Conservation (phyloP, 352 stramenopile species). For the Pythium vanterpoolii region DNA sequence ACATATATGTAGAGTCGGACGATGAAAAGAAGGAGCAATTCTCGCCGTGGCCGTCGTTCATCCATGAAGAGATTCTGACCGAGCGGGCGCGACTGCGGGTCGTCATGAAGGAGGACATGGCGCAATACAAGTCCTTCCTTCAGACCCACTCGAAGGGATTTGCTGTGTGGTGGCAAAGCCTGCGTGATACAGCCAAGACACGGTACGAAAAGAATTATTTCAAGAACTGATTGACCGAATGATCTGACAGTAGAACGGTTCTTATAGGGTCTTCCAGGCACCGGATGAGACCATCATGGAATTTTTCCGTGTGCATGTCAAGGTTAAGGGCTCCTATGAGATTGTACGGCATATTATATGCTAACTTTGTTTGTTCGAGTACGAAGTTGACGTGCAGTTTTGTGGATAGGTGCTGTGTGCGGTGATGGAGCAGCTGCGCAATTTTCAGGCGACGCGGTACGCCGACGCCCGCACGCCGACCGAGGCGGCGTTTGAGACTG, state of each 20-base stretch:
- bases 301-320: constrained; percentile 75
- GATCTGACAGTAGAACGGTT: neutral
- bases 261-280: constrained; percentile 78
- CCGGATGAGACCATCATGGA: constrained; percentile 80
- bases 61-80: constrained; percentile 91
- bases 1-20: constrained; percentile 78
- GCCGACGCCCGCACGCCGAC: constrained; percentile 72
- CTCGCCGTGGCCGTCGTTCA: constrained; percentile 82
- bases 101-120: constrained; percentile 77
- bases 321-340: constrained; percentile 90
- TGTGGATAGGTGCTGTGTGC: constrained; percentile 56
- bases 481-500: constrained; percentile 73
- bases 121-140: constrained; percentile 55
- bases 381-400: neutral
- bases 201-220: constrained; percentile 23
- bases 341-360: constrained; percentile 35
- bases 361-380: neutral
- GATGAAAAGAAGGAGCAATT: constrained; percentile 87
- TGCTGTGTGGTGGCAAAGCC: constrained; percentile 49
- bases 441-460: constrained; percentile 91
- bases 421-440: constrained; percentile 90
- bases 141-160: constrained; percentile 69
- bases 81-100: constrained; percentile 87
- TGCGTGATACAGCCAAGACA: constrained; percentile 40
- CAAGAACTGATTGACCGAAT: neutral